Evolutionary conservation across 352 stramenopile species (phyloP).

Genomic region (Pythium sp.): DNA sequence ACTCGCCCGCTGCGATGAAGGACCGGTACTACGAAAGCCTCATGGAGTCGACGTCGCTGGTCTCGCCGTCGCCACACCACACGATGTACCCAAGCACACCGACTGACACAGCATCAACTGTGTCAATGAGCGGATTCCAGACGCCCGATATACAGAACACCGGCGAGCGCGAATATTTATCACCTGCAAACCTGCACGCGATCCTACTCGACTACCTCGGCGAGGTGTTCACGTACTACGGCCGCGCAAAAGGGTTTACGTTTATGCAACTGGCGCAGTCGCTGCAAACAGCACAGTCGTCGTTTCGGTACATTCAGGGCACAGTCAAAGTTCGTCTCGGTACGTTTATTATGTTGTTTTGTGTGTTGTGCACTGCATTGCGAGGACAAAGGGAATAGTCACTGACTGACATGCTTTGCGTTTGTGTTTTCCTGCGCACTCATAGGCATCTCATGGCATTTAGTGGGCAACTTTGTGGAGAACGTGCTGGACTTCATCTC

Average conservation of each 20-base stretch:
- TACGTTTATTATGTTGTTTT: constrained; percentile 4
- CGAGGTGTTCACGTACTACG: constrained; percentile 61
- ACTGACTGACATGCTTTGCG: no score
- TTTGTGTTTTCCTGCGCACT: not conserved
- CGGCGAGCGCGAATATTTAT: constrained; percentile 34
- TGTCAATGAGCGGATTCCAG: constrained; percentile 14
- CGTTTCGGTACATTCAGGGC: constrained; percentile 59
- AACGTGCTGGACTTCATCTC: constrained; percentile 65
- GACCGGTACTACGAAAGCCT: constrained; percentile 37
- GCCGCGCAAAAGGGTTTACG: constrained; percentile 40
- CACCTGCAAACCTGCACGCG: constrained; percentile 39
- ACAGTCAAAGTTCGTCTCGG: constrained; percentile 51
- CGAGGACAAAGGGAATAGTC: no score
- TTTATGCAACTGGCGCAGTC: constrained; percentile 58
- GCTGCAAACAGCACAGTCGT: constrained; percentile 61
- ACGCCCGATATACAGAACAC: constrained; percentile 4
- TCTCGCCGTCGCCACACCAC: constrained; percentile 36
- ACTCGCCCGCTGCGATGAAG: constrained; percentile 24
- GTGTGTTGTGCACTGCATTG: no score
- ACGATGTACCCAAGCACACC: constrained; percentile 24
- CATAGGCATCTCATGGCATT: constrained; percentile 54
- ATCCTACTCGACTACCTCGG: constrained; percentile 57
- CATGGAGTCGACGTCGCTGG: constrained; percentile 26
- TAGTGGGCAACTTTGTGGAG: constrained; percentile 59
- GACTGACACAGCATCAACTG: constrained; percentile 13